Conservation (phyloP, 805 yeast genomes). For the Cyberlindnera xishuangbannaensis region DNA sequence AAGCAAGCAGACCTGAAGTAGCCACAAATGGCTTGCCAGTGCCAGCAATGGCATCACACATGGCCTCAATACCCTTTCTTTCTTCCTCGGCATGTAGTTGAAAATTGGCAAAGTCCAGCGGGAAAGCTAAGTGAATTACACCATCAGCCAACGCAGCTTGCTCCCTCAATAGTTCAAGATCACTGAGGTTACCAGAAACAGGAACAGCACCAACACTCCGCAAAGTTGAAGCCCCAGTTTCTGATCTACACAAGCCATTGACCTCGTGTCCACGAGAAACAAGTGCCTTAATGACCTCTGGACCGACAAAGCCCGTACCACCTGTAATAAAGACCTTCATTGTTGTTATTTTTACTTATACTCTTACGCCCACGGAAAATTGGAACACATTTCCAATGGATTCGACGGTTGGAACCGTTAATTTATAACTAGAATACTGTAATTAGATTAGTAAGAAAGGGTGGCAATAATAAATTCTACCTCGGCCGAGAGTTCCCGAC, state of each 20-base stretch:
- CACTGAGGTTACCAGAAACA: not conserved
- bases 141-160: not conserved
- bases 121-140: not conserved
- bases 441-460: no score
- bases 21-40: constrained; percentile 26
- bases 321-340: not conserved
- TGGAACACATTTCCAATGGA: no score
- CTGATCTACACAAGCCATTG: not conserved
- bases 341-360: no score
- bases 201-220: not conserved
- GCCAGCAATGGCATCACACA: constrained; percentile 26
- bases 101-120: not conserved
- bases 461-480: no score
- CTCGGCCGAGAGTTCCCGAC: no score
- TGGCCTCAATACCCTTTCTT: constrained; percentile 22
- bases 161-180: not conserved
- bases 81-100: not conserved
- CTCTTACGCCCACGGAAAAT: no score
- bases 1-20: constrained; percentile 22
- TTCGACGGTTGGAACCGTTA: no score
- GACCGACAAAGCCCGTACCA: not conserved
- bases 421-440: no score
- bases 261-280: not conserved
- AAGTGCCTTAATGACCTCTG: not conserved
- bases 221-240: not conserved